Base-by-base conservation (phyloP, 2,329 filamentous ascomycete species). In the Clarireedia monteithiana region DNA sequence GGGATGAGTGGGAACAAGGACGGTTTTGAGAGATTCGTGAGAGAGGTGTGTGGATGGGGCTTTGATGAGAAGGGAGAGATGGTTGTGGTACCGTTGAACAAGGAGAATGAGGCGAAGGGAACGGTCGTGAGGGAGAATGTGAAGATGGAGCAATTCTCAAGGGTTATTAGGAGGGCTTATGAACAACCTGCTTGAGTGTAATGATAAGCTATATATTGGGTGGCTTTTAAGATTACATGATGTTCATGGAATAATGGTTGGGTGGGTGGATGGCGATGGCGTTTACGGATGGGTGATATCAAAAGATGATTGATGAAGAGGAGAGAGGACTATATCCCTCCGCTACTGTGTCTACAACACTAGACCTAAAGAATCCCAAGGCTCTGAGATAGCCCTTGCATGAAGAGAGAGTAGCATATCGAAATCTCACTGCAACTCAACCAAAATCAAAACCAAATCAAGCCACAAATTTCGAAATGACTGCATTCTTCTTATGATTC, bases 61-160 rank as follows among this genome's bases (percentile, higher is more conserved):
- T 79, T 96, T 44, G 83, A 30, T 30, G 27, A 30, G 27, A 30
- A 77, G 53, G 77, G 78, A 30, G 69, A 71, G n/a, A 68, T 75
- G 45, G 85, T 96, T 61, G 82, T 83, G 71, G 82, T 99, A 56
- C 94, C 94, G 55, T 78, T 86, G 68, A 99, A 99, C 77, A 89
- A 94, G 69, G 94, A 99, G 75, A 96, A 96, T 72, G 92, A 97
- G 82, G 94, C 91, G 46, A 90, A 95, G 79, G 94, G 94, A 73
- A 87, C 91, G 42, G 88, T 96, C 72, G 95, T 96, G 68, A 83
- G 91, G 67, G 94, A 99, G 79, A 91, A 94, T 63, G 94, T 99
- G 69, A 90, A 88, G 73, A 86, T 95, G 58, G 89, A 94, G 64
- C 90, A 90, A 77, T 91, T 91, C 73, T 77, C 83, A 52, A 80